Evolutionary conservation across 768 basidiomycete species (phyloP).

Genomic region (Suillus tomentosus): DNA sequence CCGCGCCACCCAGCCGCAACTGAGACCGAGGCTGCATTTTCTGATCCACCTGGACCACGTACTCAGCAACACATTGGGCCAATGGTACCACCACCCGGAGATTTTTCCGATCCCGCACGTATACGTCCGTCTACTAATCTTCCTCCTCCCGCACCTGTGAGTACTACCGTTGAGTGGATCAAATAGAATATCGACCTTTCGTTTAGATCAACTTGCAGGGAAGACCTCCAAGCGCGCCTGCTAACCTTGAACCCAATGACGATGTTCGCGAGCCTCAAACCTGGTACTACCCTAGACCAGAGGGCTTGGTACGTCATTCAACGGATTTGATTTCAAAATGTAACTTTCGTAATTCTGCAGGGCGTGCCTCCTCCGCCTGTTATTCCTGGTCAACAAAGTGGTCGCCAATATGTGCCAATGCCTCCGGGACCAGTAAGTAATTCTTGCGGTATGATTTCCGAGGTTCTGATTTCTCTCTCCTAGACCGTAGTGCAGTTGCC

Average conservation of each 20-base stretch:
- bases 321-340: not conserved
- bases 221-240: constrained; percentile 29
- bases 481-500: constrained; percentile 67
- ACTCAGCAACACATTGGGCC: not conserved
- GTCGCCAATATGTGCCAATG: constrained; percentile 43
- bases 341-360: constrained; percentile 17
- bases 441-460: not conserved
- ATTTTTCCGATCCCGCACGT: not conserved
- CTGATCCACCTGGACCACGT: not conserved
- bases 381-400: constrained; percentile 26
- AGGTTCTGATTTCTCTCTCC: constrained; percentile 12
- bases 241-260: constrained; percentile 19
- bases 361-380: constrained; percentile 28
- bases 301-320: constrained; percentile 18
- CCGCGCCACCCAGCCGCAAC: not conserved
- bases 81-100: constrained; percentile 19
- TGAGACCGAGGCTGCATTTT: not conserved
- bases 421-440: constrained; percentile 57
- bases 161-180: not conserved
- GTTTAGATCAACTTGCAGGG: not conserved
- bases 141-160: constrained; percentile 27
- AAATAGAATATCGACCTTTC: not conserved
- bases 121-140: constrained; percentile 22
- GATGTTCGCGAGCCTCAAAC: constrained; percentile 20
- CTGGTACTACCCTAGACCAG: constrained; percentile 27